Evolutionary conservation across 2,329 filamentous ascomycete species (phyloP), one percentile per base, ranked within the genome.

Genomic region (Neofusicoccum kwambonambiense): DNA sequence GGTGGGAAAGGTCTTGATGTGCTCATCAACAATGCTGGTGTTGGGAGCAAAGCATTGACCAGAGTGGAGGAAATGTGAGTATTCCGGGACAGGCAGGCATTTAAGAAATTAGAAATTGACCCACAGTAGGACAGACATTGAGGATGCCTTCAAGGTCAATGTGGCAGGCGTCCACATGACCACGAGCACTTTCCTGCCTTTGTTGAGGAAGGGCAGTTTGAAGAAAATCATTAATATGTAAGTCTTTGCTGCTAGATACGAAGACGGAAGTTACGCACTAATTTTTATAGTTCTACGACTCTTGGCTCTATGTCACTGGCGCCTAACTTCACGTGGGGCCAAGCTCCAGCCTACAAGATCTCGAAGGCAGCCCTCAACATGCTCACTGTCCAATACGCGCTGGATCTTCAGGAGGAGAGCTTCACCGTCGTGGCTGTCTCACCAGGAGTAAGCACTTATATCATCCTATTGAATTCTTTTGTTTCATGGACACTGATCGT

Each of bases 181-280:
- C 13, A 82, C 76, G 5, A 68, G 69, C 8, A 71, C 72, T 1
- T 79, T 82, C 37, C 66, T 83, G 8, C 76, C 78, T 1, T 69
- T 81, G 2, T 65, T 81, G 4, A 68, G 73, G 12, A 73, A 75
- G 49, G 79, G 80, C 2, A 67, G 68, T 6, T 70, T 72, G 64
- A 84, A 82, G 71, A 77, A 78, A 34, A 74, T 83, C 7, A 68
- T 76, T 34, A 83, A 81, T 62, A 77, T 83, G 80, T 82, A 69
- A 17, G 44, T 19, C 31, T 6, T 12, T 12, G 27, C 31, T 0
- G 22, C 8, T 67, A 75, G 68, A 6, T 61, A 60, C 3, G 27
- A 3, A 31, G 5, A 31, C 27, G 4, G 27, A 9, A 4, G 41
- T 31, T 47, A 64, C 1, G 64, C 27, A 15, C 45, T 31, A 8